Evolutionary conservation across 2,329 filamentous ascomycete species (phyloP).

Genomic region (Ophiostoma quercus): DNA sequence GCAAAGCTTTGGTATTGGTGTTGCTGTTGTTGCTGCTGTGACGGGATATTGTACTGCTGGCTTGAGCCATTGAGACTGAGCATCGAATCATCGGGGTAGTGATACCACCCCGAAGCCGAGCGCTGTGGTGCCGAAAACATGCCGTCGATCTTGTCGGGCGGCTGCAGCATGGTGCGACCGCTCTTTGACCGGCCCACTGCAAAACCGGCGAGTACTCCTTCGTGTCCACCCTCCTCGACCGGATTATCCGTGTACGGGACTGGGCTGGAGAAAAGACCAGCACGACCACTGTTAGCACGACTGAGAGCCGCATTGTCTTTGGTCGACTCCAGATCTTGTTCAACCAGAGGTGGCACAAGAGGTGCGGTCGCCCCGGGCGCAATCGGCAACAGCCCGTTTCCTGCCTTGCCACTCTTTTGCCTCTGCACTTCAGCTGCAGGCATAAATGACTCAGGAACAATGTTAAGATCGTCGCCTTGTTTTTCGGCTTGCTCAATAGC

Average conservation of each 20-base stretch:
- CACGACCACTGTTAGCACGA: neutral
- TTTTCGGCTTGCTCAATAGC: constrained; percentile 77
- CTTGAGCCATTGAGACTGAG: constrained; percentile 44
- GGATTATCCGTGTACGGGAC: neutral
- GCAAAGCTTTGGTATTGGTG: constrained; percentile 5
- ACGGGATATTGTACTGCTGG: constrained; percentile 33
- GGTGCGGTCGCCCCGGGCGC: neutral
- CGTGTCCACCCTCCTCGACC: neutral
- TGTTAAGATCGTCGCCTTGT: constrained; percentile 80
- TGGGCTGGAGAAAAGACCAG: neutral
- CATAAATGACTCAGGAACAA: constrained; percentile 80
- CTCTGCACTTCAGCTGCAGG: constrained; percentile 45
- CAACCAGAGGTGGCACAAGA: neutral
- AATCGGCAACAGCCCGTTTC: constrained; percentile 20
- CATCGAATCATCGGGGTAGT: constrained; percentile 62
- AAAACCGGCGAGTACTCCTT: neutral
- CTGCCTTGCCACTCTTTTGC: constrained; percentile 31
- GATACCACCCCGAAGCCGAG: constrained; percentile 63
- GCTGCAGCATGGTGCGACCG: constrained; percentile 52
- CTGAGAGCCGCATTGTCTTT: neutral
- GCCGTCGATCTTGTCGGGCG: constrained; percentile 69
- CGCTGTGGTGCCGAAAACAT: constrained; percentile 69
- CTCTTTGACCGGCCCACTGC: constrained; percentile 45
- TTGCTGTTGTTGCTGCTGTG: neutral
- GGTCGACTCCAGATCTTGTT: neutral